These are phyloP conservation scores for Sporothrix pseudoabietina DNA, from an alignment of 2,329 filamentous ascomycete genomes.

Conservation along the genomic window DNA sequence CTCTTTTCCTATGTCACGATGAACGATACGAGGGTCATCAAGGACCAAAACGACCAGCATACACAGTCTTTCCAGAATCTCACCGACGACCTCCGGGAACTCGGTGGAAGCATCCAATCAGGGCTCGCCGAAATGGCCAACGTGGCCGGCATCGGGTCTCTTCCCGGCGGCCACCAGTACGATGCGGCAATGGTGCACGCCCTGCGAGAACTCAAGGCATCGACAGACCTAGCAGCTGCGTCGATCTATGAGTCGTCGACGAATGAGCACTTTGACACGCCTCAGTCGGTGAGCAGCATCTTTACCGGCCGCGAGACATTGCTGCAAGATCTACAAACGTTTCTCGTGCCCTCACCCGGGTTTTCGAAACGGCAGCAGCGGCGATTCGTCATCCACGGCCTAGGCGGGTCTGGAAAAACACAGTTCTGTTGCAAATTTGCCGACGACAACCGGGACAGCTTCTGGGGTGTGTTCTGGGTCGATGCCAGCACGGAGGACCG, in stretches of 20 bases:
- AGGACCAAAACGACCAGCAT: background rate
- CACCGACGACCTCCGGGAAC: background rate
- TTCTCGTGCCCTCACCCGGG: background rate
- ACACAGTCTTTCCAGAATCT: background rate
- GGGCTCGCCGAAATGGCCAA: background rate
- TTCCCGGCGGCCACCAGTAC: background rate
- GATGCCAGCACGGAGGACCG: constrained; percentile 5
- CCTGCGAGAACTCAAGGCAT: background rate
- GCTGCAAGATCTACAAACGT: background rate
- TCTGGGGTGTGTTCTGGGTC: constrained; percentile 23
- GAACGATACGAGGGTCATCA: background rate
- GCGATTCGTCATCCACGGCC: constrained; percentile 21
- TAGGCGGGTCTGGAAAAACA: constrained; percentile 19
- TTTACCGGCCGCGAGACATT: constrained; percentile 16
- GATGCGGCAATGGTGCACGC: background rate
- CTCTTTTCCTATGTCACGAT: background rate
- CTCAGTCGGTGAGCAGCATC: constrained; percentile 14
- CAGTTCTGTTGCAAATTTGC: constrained; percentile 42
- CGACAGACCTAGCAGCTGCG: background rate
- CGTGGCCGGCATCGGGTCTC: background rate
- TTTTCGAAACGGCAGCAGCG: background rate
- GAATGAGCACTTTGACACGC: background rate
- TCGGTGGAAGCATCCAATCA: background rate
- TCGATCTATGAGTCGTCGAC: background rate
- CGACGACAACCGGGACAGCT: constrained; percentile 2